A percentile compares a stretch with the other conserved stretches of the same genome.
These are phyloP conservation scores for Moricandia moricandioides DNA, from an alignment of 345 rosid genomes.

Conservation along the genomic window DNA sequence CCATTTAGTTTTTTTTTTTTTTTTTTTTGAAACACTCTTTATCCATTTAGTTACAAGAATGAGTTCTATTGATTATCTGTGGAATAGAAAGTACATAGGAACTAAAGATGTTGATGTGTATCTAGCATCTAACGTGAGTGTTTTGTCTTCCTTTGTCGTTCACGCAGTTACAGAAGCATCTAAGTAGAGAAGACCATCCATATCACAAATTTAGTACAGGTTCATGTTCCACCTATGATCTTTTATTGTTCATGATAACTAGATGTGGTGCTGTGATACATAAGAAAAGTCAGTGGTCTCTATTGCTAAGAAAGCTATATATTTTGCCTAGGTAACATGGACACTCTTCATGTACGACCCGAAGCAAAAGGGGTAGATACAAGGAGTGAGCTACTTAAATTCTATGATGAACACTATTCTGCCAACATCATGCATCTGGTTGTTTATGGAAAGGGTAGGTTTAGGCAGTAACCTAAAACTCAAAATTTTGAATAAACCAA, in stretches of 20 bases:
- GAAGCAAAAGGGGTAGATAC: conserved; percentile 70
- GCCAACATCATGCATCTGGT: conserved; percentile 87
- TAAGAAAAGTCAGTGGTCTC: background rate
- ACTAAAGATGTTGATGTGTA: background rate
- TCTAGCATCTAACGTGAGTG: background rate
- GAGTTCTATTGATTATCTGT: background rate
- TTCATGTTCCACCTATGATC: conserved; percentile 29
- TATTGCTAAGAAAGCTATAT: conserved; percentile 16
- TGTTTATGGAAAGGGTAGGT: conserved; percentile 78
- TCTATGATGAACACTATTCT: conserved; percentile 79
- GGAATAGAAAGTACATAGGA: background rate
- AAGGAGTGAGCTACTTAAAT: conserved; percentile 70
- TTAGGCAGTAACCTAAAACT: background rate
- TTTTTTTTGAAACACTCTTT: too few relatives aligned
- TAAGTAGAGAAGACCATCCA: conserved; percentile 71
- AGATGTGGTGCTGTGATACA: background rate
- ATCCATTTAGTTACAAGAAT: too few relatives aligned
- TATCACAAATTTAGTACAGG: conserved; percentile 89
- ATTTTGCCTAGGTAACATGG: conserved; percentile 59
- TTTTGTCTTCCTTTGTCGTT: background rate
- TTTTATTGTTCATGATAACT: too few relatives aligned
- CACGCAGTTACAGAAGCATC: conserved; percentile 72
- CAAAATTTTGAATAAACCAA: background rate
- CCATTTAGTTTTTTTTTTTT: too few relatives aligned
- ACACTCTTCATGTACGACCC: conserved; percentile 78